Conservation (phyloP, 768 basidiomycete species). For the Macrolepiota fuliginosa region DNA sequence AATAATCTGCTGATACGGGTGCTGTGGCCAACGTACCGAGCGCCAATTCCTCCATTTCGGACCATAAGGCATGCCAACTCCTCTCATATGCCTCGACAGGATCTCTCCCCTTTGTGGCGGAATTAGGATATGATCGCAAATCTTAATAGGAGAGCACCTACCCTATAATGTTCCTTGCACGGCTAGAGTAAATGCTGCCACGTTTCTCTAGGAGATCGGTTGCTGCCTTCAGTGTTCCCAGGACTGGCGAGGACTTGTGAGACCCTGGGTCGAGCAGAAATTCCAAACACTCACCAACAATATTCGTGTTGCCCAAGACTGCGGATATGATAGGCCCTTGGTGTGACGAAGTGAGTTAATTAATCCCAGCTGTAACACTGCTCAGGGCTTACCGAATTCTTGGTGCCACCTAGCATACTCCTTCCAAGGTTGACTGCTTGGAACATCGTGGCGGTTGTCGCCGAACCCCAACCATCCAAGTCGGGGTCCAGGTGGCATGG, state of each 20-base stretch:
- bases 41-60: conserved; percentile 30
- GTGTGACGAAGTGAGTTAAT: too few species aligned
- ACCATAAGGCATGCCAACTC: conserved; percentile 29
- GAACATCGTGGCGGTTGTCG: neutral
- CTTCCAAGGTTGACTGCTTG: neutral
- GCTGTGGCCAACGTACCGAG: conserved; percentile 20
- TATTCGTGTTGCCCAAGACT: neutral
- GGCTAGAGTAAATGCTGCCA: conserved; percentile 29
- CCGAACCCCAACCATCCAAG: neutral
- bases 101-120: conserved; percentile 20
- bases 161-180: conserved; percentile 28
- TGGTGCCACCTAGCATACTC: neutral
- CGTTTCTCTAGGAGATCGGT: conserved; percentile 30
- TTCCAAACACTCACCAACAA: neutral
- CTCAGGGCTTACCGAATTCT: neutral
- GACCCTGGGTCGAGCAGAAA: neutral
- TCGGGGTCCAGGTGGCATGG: neutral
- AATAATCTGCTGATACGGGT: neutral
- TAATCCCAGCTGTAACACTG: too few species aligned
- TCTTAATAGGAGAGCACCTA: neutral
- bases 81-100: conserved; percentile 27
- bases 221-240: conserved; percentile 26
- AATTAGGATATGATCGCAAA: neutral
- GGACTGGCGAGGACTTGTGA: conserved; percentile 13
- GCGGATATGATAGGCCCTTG: conserved; percentile 1